A percentile compares a stretch with the other conserved stretches of the same genome.
Conservation (phyloP, 192 early-diverging fungal species). For the Umbelopsis sp. region DNA sequence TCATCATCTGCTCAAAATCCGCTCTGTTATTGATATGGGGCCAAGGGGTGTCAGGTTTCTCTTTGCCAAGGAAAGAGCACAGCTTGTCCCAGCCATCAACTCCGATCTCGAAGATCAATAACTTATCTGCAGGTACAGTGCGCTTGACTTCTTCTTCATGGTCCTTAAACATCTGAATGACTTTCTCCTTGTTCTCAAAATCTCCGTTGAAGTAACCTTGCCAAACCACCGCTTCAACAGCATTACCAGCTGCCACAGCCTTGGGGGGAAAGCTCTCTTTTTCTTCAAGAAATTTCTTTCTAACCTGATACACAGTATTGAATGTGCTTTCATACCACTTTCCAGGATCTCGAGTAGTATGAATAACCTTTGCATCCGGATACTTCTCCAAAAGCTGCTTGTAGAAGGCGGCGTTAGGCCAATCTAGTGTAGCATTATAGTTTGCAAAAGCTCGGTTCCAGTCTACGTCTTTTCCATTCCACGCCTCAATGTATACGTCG, state of each 20-base stretch:
- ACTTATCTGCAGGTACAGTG: conserved; percentile 23
- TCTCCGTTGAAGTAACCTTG: neutral
- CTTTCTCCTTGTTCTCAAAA: neutral
- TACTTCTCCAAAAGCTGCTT: conserved; percentile 23
- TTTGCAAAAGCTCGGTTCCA: conserved; percentile 23
- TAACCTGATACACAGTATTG: neutral
- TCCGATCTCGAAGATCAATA: conserved; percentile 26
- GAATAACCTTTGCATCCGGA: conserved; percentile 31
- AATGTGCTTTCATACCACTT: conserved; percentile 27
- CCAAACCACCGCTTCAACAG: neutral
- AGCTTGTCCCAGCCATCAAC: conserved; percentile 35
- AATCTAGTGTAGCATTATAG: conserved; percentile 27
- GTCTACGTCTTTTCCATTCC: conserved; percentile 9
- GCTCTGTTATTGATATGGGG: conserved; percentile 16
- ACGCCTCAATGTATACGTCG: neutral
- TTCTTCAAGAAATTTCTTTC: neutral
- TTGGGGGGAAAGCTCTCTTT: neutral
- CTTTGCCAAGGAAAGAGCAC: conserved; percentile 30
- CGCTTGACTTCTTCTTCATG: conserved; percentile 27
- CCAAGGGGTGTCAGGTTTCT: conserved; percentile 23
- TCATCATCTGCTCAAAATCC: neutral
- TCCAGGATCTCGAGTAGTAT: conserved; percentile 22
- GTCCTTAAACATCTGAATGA: conserved; percentile 17
- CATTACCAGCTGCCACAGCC: neutral
- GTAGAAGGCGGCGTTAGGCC: conserved; percentile 23